Conservation (phyloP, 2,329 filamentous ascomycete genomes). For the Lomentospora prolificans region DNA sequence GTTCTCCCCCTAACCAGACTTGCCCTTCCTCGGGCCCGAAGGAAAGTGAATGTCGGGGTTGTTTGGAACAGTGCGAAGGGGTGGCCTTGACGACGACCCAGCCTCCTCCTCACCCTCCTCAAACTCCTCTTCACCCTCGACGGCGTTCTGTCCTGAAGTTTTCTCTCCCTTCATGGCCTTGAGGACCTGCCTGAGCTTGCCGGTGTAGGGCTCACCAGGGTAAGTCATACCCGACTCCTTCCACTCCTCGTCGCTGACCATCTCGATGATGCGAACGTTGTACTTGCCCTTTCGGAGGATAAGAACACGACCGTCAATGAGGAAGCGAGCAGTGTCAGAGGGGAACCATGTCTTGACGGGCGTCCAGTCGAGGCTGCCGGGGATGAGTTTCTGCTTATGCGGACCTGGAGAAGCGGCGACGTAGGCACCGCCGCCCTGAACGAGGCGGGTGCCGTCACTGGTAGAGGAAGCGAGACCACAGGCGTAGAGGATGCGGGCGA, state of each 20-base stretch:
- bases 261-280: constrained; percentile 50
- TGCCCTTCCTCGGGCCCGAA: constrained; percentile 9
- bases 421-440: constrained; percentile 46
- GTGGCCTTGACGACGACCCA: constrained; percentile 7
- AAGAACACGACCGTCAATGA: constrained; percentile 49
- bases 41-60: constrained; percentile 17
- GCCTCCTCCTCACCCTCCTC: constrained; percentile 13
- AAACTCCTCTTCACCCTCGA: constrained; percentile 1
- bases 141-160: constrained; percentile 16
- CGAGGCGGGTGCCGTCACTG: constrained; percentile 49
- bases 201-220: constrained; percentile 42
- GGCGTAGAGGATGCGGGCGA: constrained; percentile 49
- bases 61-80: constrained; percentile 11
- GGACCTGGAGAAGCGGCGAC: constrained; percentile 42
- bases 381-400: constrained; percentile 27
- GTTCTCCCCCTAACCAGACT: not conserved
- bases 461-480: constrained; percentile 47
- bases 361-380: constrained; percentile 48
- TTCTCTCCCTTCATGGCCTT: constrained; percentile 29
- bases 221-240: constrained; percentile 36
- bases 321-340: constrained; percentile 46
- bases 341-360: constrained; percentile 50
- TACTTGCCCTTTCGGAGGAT: constrained; percentile 55
- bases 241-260: constrained; percentile 48
- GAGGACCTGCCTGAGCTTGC: constrained; percentile 33